A percentile compares a stretch with the other conserved stretches of the same genome.
Conservation (phyloP, 2,329 filamentous ascomycete genomes). For the Gaeumannomyces tritici region DNA sequence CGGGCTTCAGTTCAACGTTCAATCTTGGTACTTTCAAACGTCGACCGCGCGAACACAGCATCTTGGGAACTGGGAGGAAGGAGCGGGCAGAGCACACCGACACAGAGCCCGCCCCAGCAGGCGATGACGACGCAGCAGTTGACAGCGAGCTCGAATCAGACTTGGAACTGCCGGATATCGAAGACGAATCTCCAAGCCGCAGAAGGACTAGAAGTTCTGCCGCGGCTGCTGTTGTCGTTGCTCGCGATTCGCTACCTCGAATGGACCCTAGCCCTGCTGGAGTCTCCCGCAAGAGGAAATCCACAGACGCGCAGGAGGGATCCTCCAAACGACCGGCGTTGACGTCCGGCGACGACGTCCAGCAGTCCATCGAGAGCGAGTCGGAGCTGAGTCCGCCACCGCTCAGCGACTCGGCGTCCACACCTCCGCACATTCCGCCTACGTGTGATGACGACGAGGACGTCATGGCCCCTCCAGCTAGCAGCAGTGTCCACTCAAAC, state of each 20-base stretch:
- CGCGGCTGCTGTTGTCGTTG: background rate
- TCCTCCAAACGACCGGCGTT: conserved; percentile 19
- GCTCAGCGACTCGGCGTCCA: conserved; percentile 4
- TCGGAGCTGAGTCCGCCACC: conserved; percentile 7
- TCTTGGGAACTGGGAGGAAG: conserved; percentile 43
- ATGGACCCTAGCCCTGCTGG: conserved; percentile 9
- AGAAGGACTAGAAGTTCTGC: conserved; percentile 1
- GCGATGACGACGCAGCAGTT: conserved; percentile 12
- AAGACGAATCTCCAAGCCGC: background rate
- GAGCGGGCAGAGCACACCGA: conserved; percentile 11
- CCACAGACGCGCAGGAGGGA: conserved; percentile 31
- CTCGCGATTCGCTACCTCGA: background rate
- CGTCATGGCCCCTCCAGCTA: conserved; percentile 44
- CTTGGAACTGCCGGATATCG: background rate
- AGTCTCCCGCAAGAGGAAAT: conserved; percentile 47
- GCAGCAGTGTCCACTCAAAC: conserved; percentile 34
- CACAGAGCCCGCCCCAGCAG: conserved; percentile 11
- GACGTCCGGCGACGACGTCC: conserved; percentile 10
- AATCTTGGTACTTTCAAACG: conserved; percentile 50
- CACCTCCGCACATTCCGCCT: conserved; percentile 7
- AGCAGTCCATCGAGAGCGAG: conserved; percentile 14
- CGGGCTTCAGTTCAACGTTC: conserved; percentile 37
- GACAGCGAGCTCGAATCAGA: background rate
- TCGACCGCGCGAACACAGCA: conserved; percentile 50
- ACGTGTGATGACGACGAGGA: conserved; percentile 28